Evolutionary conservation across 257 asterid genomes (phyloP).

Genomic region (Ehretia macrophylla): DNA sequence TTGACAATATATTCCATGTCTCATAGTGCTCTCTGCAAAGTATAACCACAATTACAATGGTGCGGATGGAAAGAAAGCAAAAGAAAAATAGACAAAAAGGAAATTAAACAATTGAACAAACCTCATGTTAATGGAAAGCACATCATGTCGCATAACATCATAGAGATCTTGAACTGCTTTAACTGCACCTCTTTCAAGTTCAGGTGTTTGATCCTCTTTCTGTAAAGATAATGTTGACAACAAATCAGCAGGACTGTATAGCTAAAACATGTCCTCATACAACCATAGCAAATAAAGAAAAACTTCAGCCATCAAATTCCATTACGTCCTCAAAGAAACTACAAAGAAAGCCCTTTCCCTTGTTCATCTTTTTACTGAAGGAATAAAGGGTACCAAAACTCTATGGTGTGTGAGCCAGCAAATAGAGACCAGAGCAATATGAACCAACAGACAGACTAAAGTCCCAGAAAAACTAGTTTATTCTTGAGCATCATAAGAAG

Average conservation of each 20-base stretch:
- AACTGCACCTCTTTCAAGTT: constrained; percentile 81
- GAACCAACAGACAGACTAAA: no score
- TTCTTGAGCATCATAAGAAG: no score
- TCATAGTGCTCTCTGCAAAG: constrained; percentile 62
- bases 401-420: no score
- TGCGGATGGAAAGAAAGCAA: constrained; percentile 5
- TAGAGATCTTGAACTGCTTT: constrained; percentile 92
- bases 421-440: no score
- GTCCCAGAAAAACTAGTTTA: no score
- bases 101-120: constrained; percentile 27
- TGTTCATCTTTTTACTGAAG: no score
- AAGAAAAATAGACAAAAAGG: neutral
- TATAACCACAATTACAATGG: constrained; percentile 5
- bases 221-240: constrained; percentile 25
- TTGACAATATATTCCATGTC: constrained; percentile 66
- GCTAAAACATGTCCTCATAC: neutral
- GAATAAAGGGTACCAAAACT: no score
- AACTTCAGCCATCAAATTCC: no score
- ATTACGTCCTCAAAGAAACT: no score
- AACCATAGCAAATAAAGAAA: neutral
- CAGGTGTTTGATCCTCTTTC: constrained; percentile 76
- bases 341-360: no score
- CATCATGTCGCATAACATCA: constrained; percentile 85
- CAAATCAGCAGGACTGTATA: neutral
- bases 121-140: constrained; percentile 74